These are phyloP conservation scores for button mushroom (Agaricus bisporus) DNA, from an alignment of 768 basidiomycete species.

Conservation along the genomic window DNA sequence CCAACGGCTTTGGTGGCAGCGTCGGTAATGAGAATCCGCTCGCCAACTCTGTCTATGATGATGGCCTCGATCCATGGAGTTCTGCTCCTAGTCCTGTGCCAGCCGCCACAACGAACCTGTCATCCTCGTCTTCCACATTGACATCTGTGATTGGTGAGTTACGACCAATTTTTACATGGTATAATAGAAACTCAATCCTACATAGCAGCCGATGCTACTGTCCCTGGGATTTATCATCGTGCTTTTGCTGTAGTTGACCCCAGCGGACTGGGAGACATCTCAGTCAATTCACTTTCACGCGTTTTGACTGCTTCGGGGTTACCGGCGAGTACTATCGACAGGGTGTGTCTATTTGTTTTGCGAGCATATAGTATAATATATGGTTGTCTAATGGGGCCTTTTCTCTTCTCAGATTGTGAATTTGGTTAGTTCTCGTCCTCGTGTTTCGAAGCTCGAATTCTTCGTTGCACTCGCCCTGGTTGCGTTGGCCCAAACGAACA, in stretches of 20 bases:
- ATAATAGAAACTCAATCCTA: slow-evolving; percentile 4
- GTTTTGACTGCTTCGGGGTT: slow-evolving; percentile 73
- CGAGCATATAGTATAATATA: not conserved
- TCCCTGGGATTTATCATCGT: slow-evolving; percentile 70
- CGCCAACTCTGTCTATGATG: slow-evolving; percentile 68
- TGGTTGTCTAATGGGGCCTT: not conserved
- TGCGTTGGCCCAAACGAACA: slow-evolving; percentile 76
- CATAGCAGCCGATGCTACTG: slow-evolving; percentile 64
- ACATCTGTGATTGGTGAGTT: slow-evolving; percentile 63
- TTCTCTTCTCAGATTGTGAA: slow-evolving; percentile 67
- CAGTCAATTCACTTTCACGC: slow-evolving; percentile 77
- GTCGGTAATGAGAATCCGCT: slow-evolving; percentile 77
- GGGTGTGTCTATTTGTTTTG: slow-evolving; percentile 35
- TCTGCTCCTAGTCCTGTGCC: slow-evolving; percentile 66
- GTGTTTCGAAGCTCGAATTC: slow-evolving; percentile 86
- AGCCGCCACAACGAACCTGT: slow-evolving; percentile 47
- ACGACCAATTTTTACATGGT: not conserved
- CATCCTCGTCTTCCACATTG: slow-evolving; percentile 40
- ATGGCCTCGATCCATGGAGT: slow-evolving; percentile 79
- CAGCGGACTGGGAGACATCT: slow-evolving; percentile 67
- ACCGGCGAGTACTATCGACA: slow-evolving; percentile 79
- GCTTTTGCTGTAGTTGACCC: slow-evolving; percentile 73
- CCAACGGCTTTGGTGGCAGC: slow-evolving; percentile 59
- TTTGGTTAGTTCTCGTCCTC: slow-evolving; percentile 72
- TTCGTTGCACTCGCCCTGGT: slow-evolving; percentile 87